A percentile compares a stretch with the other conserved stretches of the same genome.
Conservation (phyloP, 495 filamentous ascomycete genomes). For the Pyronema omphalodes region DNA sequence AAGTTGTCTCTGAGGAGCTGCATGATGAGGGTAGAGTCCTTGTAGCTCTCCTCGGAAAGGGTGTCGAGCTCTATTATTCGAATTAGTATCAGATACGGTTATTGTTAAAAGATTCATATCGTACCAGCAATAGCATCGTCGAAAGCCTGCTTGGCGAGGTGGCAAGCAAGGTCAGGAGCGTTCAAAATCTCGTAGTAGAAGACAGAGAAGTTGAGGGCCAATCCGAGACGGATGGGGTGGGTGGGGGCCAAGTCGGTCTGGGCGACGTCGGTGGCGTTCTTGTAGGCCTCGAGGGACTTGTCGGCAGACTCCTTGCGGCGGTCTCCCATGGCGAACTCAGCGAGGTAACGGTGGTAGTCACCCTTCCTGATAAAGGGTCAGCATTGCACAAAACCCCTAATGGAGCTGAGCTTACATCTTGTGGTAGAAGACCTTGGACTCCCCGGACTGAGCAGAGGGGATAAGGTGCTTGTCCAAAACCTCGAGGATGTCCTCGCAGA, state of each 20-base stretch:
- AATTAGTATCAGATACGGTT: constrained; percentile 1
- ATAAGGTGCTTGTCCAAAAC: constrained; percentile 94
- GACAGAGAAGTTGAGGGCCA: constrained; percentile 98
- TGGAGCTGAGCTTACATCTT: constrained; percentile 53
- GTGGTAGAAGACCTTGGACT: constrained; percentile 99
- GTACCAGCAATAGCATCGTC: constrained; percentile 96
- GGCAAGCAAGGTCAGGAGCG: constrained; percentile 95
- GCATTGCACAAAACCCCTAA: background rate
- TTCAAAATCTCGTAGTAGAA: constrained; percentile 99
- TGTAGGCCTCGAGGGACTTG: constrained; percentile 96
- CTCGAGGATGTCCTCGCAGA: constrained; percentile 96
- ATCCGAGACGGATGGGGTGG: constrained; percentile 95
- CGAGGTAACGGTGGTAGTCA: constrained; percentile 98
- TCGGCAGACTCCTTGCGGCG: constrained; percentile 94
- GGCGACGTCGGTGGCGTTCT: constrained; percentile 92
- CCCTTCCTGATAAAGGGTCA: constrained; percentile 61
- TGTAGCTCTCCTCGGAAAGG: constrained; percentile 98
- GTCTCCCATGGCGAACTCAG: constrained; percentile 94
- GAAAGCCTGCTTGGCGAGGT: constrained; percentile 97
- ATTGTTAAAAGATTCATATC: constrained; percentile 19
- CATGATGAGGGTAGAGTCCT: constrained; percentile 99
- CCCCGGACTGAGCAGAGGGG: constrained; percentile 84
- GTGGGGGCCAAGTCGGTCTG: constrained; percentile 95
- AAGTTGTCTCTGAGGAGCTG: constrained; percentile 97
- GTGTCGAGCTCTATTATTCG: constrained; percentile 71